Conservation (phyloP, 108 stramenopile genomes). For the Halocafeteria seosinensis region DNA sequence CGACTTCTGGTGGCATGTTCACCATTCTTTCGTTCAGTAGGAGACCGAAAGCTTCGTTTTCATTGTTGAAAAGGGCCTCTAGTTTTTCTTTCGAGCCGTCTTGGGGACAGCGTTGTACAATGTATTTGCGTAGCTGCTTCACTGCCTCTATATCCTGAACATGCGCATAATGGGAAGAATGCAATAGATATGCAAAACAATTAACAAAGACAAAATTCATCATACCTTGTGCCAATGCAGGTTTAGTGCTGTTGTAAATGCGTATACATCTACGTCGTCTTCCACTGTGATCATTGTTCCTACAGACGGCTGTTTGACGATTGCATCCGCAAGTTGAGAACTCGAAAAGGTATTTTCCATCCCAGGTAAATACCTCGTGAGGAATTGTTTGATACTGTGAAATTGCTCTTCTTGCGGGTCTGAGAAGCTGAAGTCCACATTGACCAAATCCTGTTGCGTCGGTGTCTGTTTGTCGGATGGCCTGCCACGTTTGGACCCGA, state of each 20-base stretch:
- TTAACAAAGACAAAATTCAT: too few species aligned
- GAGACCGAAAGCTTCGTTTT: not conserved
- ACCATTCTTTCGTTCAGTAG: conserved; percentile 10
- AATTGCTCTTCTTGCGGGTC: not conserved
- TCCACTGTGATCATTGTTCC: conserved; percentile 4
- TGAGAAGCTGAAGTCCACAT: not conserved
- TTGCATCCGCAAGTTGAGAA: not conserved
- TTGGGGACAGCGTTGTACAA: not conserved
- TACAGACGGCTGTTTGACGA: conserved; percentile 1
- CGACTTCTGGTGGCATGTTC: conserved; percentile 9
- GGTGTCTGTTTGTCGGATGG: too few species aligned
- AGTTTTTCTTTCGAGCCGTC: not conserved
- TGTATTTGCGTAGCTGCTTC: not conserved
- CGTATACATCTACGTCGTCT: conserved; percentile 7
- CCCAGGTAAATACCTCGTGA: not conserved
- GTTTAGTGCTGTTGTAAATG: conserved; percentile 8
- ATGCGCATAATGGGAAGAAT: not conserved
- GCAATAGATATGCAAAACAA: too few species aligned
- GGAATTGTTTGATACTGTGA: not conserved
- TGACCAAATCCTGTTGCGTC: not conserved
- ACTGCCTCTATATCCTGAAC: too few species aligned
- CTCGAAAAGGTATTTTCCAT: not conserved
- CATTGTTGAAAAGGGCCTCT: not conserved
- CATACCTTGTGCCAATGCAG: not conserved
- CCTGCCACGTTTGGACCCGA: too few species aligned